Conservation (phyloP, 1,139 yeast species). For the Arxiozyma heterogenica region DNA sequence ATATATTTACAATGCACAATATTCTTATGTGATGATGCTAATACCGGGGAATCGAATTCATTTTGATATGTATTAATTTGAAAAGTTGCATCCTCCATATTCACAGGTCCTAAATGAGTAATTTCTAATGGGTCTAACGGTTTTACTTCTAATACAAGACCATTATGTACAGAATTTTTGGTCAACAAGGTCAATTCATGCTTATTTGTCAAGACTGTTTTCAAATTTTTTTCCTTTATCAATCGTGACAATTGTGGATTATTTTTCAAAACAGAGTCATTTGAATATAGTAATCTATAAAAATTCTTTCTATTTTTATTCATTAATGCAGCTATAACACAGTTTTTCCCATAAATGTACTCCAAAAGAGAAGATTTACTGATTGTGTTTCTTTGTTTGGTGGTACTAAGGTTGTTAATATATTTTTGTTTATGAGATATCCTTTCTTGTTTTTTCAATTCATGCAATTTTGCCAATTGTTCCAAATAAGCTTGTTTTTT, state of each 20-base stretch:
- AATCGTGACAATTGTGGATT: constrained; percentile 36
- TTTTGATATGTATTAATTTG: neutral
- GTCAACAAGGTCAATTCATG: constrained; percentile 54
- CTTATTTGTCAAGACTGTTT: constrained; percentile 39
- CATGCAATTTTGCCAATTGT: constrained; percentile 1
- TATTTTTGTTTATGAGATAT: neutral
- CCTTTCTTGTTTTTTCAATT: neutral
- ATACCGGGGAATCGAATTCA: constrained; percentile 8
- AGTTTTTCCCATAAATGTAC: constrained; percentile 65
- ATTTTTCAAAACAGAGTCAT: constrained; percentile 26
- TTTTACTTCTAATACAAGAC: constrained; percentile 61
- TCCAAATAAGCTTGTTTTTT: constrained; percentile 14
- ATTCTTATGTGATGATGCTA: neutral
- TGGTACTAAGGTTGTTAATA: neutral
- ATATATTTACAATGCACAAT: neutral
- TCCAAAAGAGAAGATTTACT: constrained; percentile 46
- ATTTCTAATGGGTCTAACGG: constrained; percentile 44
- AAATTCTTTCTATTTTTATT: constrained; percentile 47
- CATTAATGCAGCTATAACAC: constrained; percentile 62
- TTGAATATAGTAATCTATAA: constrained; percentile 44
- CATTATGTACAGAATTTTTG: constrained; percentile 72
- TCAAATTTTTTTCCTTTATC: constrained; percentile 41
- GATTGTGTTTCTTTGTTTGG: constrained; percentile 2
- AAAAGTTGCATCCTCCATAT: constrained; percentile 24
- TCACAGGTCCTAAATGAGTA: constrained; percentile 32